Percentiles rank a stretch among this genome's conserved stretches.
phyloP scores from a whole-genome alignment of 768 basidiomycete species.

The Aureoboletus auriporus region DNA sequence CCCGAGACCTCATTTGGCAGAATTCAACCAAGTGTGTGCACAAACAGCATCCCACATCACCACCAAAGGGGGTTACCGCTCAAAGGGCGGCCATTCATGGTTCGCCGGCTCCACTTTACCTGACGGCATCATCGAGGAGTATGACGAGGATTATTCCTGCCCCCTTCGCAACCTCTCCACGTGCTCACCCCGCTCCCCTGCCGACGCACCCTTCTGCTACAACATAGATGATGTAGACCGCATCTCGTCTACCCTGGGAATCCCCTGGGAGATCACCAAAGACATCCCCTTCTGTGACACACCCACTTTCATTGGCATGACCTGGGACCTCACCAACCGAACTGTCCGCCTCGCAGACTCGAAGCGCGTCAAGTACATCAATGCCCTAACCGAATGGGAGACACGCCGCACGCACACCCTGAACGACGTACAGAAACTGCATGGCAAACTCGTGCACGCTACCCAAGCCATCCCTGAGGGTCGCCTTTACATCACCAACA shows the following conservation, averaged over 20 bases:
- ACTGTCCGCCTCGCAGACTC: too few relatives aligned
- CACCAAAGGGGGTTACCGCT: not conserved
- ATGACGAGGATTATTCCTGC: not conserved
- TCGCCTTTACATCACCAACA: too few relatives aligned
- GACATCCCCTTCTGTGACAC: not conserved
- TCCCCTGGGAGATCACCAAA: not conserved
- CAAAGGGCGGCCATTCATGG: not conserved
- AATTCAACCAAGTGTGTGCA: not conserved
- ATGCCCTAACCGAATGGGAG: too few relatives aligned
- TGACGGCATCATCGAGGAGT: not conserved
- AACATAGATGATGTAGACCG: not conserved
- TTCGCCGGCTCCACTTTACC: not conserved
- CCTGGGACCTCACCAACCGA: too few relatives aligned
- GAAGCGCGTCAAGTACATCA: too few relatives aligned
- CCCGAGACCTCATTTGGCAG: rapidly evolving
- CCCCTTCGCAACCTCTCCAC: not conserved
- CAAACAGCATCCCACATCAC: too few relatives aligned
- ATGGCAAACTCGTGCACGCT: too few relatives aligned
- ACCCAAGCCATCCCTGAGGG: too few relatives aligned
- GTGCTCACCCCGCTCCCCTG: rapidly evolving
- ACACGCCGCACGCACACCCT: too few relatives aligned
- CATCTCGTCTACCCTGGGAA: not conserved
- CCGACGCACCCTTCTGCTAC: not conserved
- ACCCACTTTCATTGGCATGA: too few relatives aligned
- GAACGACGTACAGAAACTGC: too few relatives aligned